A percentile compares a stretch with the other conserved stretches of the same genome.
These are phyloP conservation scores for Candida easanensis DNA, from an alignment of 805 yeast genomes.

Conservation along the genomic window DNA sequence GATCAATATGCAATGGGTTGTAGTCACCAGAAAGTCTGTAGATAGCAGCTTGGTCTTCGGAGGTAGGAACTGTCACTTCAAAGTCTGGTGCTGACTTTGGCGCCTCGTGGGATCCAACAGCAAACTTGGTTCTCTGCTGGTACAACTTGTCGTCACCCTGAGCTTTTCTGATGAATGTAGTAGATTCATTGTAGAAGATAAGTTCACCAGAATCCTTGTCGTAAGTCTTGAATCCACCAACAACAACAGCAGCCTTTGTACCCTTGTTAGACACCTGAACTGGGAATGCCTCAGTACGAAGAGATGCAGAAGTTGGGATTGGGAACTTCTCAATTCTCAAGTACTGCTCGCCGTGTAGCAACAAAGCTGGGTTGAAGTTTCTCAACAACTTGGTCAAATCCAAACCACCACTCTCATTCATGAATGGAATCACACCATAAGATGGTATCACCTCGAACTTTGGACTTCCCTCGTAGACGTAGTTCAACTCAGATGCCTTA, in stretches of 20 bases:
- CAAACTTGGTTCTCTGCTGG: constrained; percentile 53
- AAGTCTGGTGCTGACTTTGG: constrained; percentile 69
- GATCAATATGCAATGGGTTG: constrained; percentile 95
- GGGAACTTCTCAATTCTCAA: constrained; percentile 74
- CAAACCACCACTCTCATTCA: constrained; percentile 58
- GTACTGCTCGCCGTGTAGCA: constrained; percentile 95
- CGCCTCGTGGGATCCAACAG: constrained; percentile 58
- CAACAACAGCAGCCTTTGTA: constrained; percentile 73
- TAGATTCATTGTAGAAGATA: constrained; percentile 76
- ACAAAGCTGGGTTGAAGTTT: constrained; percentile 83
- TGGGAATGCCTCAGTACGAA: constrained; percentile 63
- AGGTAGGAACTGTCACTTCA: constrained; percentile 53
- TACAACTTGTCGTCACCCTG: constrained; percentile 48
- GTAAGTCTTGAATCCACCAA: constrained; percentile 67
- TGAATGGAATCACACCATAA: constrained; percentile 85
- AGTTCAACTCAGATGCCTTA: constrained; percentile 67
- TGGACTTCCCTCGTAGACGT: constrained; percentile 70
- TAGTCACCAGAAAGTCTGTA: constrained; percentile 92
- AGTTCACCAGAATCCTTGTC: constrained; percentile 68
- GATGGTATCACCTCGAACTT: constrained; percentile 87
- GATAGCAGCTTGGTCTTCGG: constrained; percentile 76
- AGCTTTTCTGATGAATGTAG: constrained; percentile 77
- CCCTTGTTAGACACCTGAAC: constrained; percentile 81
- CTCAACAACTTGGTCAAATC: constrained; percentile 62
- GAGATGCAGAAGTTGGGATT: constrained; percentile 65